These are phyloP conservation scores for Boechera retrofracta DNA, from an alignment of 345 rosid species.

Conservation along the genomic window DNA sequence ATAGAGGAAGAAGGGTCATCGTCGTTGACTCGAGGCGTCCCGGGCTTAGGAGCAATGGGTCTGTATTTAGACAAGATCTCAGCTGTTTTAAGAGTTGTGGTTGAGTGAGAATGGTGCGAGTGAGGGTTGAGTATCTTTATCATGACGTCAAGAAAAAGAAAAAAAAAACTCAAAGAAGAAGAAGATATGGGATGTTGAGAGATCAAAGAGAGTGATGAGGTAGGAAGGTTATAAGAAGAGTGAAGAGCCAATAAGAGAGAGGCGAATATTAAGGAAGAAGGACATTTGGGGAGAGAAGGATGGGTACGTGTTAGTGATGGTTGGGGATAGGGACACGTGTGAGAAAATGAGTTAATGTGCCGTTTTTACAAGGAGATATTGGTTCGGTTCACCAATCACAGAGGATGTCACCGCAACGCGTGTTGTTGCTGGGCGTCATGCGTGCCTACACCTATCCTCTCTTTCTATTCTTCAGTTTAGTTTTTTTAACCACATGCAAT, in stretches of 20 bases:
- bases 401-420: slow-evolving; percentile 53
- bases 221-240: slow-evolving; percentile 49
- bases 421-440: slow-evolving; percentile 71
- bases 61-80: slow-evolving; percentile 94
- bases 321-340: slow-evolving; percentile 64
- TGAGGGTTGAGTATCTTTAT: slow-evolving; percentile 67
- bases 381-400: slow-evolving; percentile 54
- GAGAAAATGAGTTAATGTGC: slow-evolving; percentile 47
- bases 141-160: slow-evolving; percentile 46
- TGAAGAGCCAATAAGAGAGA: slow-evolving; percentile 54
- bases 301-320: slow-evolving; percentile 76
- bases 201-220: slow-evolving; percentile 20
- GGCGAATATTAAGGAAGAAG: slow-evolving; percentile 45
- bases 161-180: background rate
- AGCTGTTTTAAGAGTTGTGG: slow-evolving; percentile 70
- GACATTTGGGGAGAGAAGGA: slow-evolving; percentile 62
- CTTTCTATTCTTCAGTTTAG: slow-evolving; percentile 6
- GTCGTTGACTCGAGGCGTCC: slow-evolving; percentile 39
- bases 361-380: slow-evolving; percentile 39
- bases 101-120: slow-evolving; percentile 40
- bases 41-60: slow-evolving; percentile 95
- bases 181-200: slow-evolving; percentile 28
- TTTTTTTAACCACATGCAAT: slow-evolving; percentile 39
- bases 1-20: slow-evolving; percentile 51
- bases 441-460: slow-evolving; percentile 80